Base-by-base conservation (phyloP, 805 yeast genomes). In the Pichia heedii region DNA sequence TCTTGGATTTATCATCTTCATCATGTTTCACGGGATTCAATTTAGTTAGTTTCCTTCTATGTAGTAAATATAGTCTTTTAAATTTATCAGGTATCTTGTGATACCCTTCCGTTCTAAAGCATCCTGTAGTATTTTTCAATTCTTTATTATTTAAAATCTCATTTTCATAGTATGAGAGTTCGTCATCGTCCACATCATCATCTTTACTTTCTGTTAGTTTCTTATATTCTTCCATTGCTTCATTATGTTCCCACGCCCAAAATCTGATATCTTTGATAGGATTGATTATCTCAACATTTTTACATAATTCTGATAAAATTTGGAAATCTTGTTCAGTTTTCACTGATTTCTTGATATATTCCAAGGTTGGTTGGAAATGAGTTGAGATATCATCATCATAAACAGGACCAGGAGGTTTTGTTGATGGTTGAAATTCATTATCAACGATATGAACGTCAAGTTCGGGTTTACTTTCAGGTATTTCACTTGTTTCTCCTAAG, bases 41-140 rank as follows among this genome's bases (percentile, higher is more conserved):
- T 50, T 74, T 69, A 50, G 81, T 76, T 1, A 74, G 62, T 53
- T 74, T 78, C 46, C 85, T 75, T 40, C 93, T 79, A 60, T 88
- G 96, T 2, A 95, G 93, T 42, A 89, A 66, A 56, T 86, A 89
- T 46, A 77, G 82, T 13, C 76, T 67, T 58, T 89, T 89, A 36
- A 79, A 71, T 0, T 76, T 69, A 50, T 88, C 96, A 0, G 82
- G 74, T 33, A 86, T 78, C 58, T 83, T 84, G 37, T 65, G 61
- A 57, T 80, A 85, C 0, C 95, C 95, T 44, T 81, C 77, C 32
- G 88, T 78, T 54, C 76, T 74, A 54, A 82, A 82, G 2, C 84
- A 70, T 1, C 88, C 85, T 0, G 81, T 65, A 0, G 50, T 43
- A 41, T 73, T 75, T 36, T 65, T 69, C 36, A 73, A 52, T 1